Evolutionary conservation across 2,329 filamentous ascomycete species (phyloP).

Genomic region (Pseudogymnoascus sp.): DNA sequence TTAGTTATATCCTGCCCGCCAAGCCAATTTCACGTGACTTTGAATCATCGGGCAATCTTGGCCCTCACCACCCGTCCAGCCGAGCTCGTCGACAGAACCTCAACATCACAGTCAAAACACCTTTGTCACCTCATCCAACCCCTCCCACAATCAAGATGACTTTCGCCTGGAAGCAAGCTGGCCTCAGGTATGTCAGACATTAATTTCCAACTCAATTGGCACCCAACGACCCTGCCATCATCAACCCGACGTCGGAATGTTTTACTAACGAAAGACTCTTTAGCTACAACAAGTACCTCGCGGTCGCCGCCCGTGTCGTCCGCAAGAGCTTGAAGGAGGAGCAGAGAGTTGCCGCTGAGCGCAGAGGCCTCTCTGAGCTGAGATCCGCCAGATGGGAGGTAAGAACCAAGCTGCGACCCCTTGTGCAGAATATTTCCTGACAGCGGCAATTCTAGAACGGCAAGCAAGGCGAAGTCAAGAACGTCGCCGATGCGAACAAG

Average conservation of each 20-base stretch:
- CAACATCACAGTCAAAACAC: constrained; percentile 16
- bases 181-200: constrained; percentile 51
- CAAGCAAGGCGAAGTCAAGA: constrained; percentile 84
- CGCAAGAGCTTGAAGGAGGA: constrained; percentile 97
- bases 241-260: constrained; percentile 11
- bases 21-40: background rate
- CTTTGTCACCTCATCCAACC: constrained; percentile 17
- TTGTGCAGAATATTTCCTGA: constrained; percentile 17
- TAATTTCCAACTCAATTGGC: constrained; percentile 19
- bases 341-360: constrained; percentile 78
- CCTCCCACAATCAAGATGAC: constrained; percentile 52
- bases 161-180: constrained; percentile 97
- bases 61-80: constrained; percentile 10
- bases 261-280: constrained; percentile 31
- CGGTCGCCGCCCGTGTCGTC: constrained; percentile 87
- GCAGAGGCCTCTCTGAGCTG: constrained; percentile 81
- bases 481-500: constrained; percentile 53
- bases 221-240: constrained; percentile 1
- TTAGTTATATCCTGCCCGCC: background rate
- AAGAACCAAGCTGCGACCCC: constrained; percentile 34
- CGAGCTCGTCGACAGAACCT: constrained; percentile 16
- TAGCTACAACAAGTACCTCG: constrained; percentile 99
- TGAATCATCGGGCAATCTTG: background rate
- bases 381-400: constrained; percentile 95
- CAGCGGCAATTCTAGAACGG: constrained; percentile 59